Conservation (phyloP, 2,329 filamentous ascomycete species). For the Geoglossum cookeanum region DNA sequence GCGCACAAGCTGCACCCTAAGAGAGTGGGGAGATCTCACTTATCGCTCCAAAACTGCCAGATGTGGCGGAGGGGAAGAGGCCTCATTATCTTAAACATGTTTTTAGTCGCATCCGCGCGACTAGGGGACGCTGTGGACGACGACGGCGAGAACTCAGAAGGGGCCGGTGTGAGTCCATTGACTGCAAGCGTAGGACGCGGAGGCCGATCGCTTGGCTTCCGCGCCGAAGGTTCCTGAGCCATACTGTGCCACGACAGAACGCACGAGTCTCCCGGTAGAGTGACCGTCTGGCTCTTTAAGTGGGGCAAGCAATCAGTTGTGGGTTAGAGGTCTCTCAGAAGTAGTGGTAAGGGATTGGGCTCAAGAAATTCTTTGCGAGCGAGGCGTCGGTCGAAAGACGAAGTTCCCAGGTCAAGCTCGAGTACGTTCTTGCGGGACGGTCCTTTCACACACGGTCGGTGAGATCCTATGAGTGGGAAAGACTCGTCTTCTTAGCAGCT, state of each 20-base stretch:
- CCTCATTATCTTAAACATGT: conserved; percentile 25
- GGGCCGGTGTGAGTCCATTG: not conserved
- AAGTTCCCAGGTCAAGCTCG: not conserved
- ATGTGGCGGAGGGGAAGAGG: conserved; percentile 30
- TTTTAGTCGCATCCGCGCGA: conserved; percentile 5
- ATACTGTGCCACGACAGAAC: not conserved
- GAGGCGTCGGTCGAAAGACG: not conserved
- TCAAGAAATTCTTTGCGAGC: not conserved
- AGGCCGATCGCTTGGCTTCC: not conserved
- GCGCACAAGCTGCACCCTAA: not conserved
- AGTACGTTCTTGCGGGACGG: not conserved
- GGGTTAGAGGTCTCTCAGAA: not conserved
- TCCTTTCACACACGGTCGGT: no score
- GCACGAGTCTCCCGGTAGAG: not conserved
- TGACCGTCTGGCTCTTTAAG: not conserved
- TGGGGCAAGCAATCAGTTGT: no score
- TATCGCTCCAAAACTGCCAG: conserved; percentile 34
- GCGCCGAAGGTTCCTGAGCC: not conserved
- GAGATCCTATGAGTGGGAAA: no score
- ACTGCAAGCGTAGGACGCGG: not conserved
- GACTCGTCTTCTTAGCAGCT: no score
- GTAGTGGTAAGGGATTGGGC: not conserved
- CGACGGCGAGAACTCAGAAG: not conserved
- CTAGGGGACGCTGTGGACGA: not conserved
- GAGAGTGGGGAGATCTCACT: conserved; percentile 16